These are phyloP conservation scores for Jatropha curcas DNA, from an alignment of 345 rosid genomes.

Conservation along the genomic window DNA sequence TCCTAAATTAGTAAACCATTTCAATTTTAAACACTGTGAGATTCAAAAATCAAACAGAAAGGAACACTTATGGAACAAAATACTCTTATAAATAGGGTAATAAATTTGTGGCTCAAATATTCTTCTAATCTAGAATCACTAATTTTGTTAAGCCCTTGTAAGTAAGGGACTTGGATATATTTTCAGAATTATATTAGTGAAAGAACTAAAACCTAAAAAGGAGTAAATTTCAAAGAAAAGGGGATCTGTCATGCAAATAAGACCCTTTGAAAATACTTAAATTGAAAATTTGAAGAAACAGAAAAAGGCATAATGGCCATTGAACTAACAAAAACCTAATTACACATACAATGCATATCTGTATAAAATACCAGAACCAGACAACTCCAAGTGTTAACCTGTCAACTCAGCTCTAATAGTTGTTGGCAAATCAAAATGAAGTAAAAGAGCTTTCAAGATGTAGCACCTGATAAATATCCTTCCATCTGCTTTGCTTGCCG, in stretches of 20 bases:
- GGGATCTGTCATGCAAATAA: neutral
- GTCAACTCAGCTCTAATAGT: conserved; percentile 6
- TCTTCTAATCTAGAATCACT: neutral
- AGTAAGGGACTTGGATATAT: neutral
- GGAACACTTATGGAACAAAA: neutral
- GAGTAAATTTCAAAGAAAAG: neutral
- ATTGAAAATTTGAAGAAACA: neutral
- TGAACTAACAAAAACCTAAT: neutral
- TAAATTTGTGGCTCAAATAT: neutral
- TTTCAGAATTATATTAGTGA: neutral
- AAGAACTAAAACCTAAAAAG: neutral
- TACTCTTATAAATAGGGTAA: neutral
- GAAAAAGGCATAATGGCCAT: neutral
- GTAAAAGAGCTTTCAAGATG: conserved; percentile 4
- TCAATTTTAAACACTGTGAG: too few relatives aligned
- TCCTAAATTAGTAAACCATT: too few relatives aligned
- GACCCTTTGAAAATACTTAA: neutral
- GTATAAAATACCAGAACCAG: neutral
- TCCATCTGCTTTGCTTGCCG: conserved; percentile 62
- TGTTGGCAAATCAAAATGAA: conserved; percentile 3
- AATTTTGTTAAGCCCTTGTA: neutral
- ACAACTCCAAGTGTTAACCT: neutral
- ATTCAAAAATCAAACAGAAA: neutral
- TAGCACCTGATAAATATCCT: conserved; percentile 68
- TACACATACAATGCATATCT: neutral